Evolutionary conservation across 805 yeast genomes (phyloP).

Genomic region (Cyberlindnera nakhonratchasimensis): DNA sequence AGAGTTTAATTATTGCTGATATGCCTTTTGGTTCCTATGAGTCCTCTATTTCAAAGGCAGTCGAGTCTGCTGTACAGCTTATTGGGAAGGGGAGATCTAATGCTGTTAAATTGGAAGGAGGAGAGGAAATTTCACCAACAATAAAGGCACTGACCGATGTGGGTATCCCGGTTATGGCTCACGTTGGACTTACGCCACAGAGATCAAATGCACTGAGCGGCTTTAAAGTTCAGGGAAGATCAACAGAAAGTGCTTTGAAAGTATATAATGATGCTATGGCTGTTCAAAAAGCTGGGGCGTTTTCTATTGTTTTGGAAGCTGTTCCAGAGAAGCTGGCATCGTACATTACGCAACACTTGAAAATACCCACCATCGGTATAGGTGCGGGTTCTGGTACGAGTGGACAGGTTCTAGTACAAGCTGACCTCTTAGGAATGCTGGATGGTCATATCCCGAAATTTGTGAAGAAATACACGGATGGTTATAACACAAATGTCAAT

Average conservation of each 20-base stretch:
- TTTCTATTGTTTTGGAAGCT: slow-evolving; percentile 76
- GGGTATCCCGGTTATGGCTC: slow-evolving; percentile 91
- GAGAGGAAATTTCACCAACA: slow-evolving; percentile 49
- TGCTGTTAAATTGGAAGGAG: slow-evolving; percentile 86
- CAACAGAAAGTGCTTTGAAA: slow-evolving; percentile 47
- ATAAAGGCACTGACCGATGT: slow-evolving; percentile 53
- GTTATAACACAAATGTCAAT: slow-evolving; percentile 43
- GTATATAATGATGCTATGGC: slow-evolving; percentile 65
- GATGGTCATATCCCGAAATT: slow-evolving; percentile 62
- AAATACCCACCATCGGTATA: slow-evolving; percentile 87
- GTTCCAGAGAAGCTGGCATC: slow-evolving; percentile 72
- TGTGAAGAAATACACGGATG: slow-evolving; percentile 63
- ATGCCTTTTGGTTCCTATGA: slow-evolving; percentile 90
- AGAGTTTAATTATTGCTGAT: slow-evolving; percentile 75
- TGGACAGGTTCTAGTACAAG: slow-evolving; percentile 88
- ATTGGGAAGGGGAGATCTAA: slow-evolving; percentile 54
- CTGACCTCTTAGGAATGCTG: slow-evolving; percentile 76
- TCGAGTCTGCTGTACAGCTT: slow-evolving; percentile 51
- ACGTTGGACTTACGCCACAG: slow-evolving; percentile 91
- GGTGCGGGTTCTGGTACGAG: slow-evolving; percentile 86
- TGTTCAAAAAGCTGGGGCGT: slow-evolving; percentile 74
- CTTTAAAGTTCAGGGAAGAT: slow-evolving; percentile 78
- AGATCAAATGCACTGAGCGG: slow-evolving; percentile 78
- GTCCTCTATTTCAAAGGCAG: slow-evolving; percentile 55
- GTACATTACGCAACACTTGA: slow-evolving; percentile 54